A percentile compares a stretch with the other conserved stretches of the same genome.
These are phyloP conservation scores for Ambispora gerdemannii DNA, from an alignment of 192 early-diverging fungal genomes.

Conservation along the genomic window DNA sequence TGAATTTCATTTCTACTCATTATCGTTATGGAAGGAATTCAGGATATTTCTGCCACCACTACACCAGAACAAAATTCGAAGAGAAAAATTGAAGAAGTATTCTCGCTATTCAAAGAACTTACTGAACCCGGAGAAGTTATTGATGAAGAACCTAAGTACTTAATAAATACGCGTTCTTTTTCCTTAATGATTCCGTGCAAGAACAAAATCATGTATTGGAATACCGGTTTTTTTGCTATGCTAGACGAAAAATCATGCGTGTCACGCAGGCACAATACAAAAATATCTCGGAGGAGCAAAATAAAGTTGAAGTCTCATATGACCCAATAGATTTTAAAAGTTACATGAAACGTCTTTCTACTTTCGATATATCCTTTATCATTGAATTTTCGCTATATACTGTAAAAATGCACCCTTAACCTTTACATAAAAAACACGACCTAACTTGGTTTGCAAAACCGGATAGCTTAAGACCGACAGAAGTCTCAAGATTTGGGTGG, in stretches of 20 bases:
- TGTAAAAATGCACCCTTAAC: background rate
- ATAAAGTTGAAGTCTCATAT: background rate
- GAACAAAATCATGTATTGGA: background rate
- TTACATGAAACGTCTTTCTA: constrained; percentile 21
- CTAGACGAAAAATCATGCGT: background rate
- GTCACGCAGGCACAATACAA: background rate
- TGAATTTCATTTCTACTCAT: too few relatives aligned
- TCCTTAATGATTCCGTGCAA: background rate
- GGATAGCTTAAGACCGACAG: constrained; percentile 10
- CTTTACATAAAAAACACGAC: constrained; percentile 2
- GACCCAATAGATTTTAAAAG: background rate
- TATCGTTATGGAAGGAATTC: background rate
- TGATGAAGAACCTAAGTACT: background rate
- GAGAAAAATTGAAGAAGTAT: background rate
- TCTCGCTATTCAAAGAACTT: background rate
- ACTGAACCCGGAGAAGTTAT: background rate
- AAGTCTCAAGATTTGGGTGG: constrained; percentile 26
- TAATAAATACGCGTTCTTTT: background rate
- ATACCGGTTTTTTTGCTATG: too few relatives aligned
- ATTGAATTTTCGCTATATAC: background rate
- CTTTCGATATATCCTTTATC: constrained; percentile 29
- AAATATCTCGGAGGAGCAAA: background rate
- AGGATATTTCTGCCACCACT: background rate
- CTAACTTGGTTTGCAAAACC: constrained; percentile 23
- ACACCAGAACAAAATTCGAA: background rate